Conservation (phyloP, 1,284 basidiomycete species). For the Limonomyces culmigenus region DNA sequence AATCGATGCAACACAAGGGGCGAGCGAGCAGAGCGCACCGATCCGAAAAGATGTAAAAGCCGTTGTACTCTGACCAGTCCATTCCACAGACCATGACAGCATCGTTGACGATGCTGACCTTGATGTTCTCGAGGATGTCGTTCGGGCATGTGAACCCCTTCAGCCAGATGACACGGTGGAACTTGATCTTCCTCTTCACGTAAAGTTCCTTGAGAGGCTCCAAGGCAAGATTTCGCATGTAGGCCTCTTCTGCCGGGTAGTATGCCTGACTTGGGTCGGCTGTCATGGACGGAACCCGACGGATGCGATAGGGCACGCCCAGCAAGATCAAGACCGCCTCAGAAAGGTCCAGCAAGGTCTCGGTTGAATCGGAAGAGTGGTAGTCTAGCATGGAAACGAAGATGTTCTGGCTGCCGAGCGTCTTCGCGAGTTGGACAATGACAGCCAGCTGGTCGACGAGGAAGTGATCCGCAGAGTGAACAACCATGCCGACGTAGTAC, state of each 20-base stretch:
- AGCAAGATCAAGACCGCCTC: constrained; percentile 85
- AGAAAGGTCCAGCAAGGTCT: constrained; percentile 80
- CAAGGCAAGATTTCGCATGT: constrained; percentile 79
- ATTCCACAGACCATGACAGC: constrained; percentile 96
- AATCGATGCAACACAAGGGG: not conserved
- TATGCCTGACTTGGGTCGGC: constrained; percentile 72
- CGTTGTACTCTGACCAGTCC: constrained; percentile 96
- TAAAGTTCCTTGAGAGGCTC: constrained; percentile 81
- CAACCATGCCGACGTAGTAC: constrained; percentile 87
- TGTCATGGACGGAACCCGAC: constrained; percentile 79
- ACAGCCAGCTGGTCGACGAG: constrained; percentile 91
- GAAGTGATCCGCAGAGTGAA: constrained; percentile 95
- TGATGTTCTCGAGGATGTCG: constrained; percentile 86
- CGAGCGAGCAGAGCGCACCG: constrained; percentile 45
- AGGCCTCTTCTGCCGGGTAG: constrained; percentile 86
- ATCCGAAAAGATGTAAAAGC: constrained; percentile 93
- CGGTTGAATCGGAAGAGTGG: constrained; percentile 82
- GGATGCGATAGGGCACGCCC: constrained; percentile 80
- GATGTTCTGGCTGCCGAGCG: constrained; percentile 72
- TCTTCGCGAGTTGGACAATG: constrained; percentile 83
- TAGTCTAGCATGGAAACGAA: constrained; percentile 97
- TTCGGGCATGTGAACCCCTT: constrained; percentile 96
- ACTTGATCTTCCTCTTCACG: constrained; percentile 60
- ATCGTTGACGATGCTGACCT: constrained; percentile 75
- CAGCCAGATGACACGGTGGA: constrained; percentile 85